These are phyloP conservation scores for Voacanga thouarsii DNA, from an alignment of 257 asterid genomes.

Conservation along the genomic window DNA sequence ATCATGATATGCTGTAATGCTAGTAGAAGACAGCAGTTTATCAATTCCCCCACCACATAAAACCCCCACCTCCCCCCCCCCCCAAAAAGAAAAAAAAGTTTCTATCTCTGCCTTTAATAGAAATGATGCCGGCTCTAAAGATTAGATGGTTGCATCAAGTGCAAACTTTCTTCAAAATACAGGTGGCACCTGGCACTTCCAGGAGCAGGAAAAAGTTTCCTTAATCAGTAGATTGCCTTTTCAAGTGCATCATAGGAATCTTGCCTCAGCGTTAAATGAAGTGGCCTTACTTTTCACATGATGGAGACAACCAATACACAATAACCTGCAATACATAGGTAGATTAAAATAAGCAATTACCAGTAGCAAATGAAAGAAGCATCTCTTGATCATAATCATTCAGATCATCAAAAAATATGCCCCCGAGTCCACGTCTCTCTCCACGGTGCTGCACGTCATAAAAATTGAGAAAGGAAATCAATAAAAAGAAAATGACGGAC, in stretches of 20 bases:
- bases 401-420: conserved; percentile 93
- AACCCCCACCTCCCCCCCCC: too few relatives aligned
- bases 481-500: background rate
- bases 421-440: conserved; percentile 99
- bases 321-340: background rate
- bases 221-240: background rate
- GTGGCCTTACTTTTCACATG: background rate
- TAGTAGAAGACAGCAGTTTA: background rate
- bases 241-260: background rate
- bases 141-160: background rate
- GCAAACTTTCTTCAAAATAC: too few relatives aligned
- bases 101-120: too few relatives aligned
- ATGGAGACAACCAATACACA: background rate
- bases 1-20: background rate
- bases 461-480: background rate
- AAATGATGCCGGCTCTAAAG: background rate
- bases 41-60: background rate
- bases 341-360: conserved; percentile 39
- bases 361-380: conserved; percentile 96
- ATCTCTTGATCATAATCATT: conserved; percentile 89
- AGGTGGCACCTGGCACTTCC: background rate
- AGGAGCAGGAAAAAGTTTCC: background rate
- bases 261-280: background rate
- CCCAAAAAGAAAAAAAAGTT: too few relatives aligned
- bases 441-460: conserved; percentile 73